Evolutionary conservation across 352 stramenopile species (phyloP).

Genomic region (Phytophthora hybrid): DNA sequence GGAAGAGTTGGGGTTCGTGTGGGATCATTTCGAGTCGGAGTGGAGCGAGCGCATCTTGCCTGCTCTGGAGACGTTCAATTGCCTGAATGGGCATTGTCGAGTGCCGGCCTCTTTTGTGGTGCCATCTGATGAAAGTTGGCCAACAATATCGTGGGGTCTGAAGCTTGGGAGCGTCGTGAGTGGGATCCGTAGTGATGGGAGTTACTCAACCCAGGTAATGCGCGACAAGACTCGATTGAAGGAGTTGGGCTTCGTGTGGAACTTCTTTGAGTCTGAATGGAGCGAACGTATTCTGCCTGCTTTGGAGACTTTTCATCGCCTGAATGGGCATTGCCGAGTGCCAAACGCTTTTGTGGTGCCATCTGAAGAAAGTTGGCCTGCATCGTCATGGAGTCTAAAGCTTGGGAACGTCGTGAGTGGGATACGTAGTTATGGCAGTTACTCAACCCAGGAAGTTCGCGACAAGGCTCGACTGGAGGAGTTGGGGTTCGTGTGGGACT

Average conservation of each 20-base stretch:
- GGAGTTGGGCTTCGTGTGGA: slow-evolving; percentile 58
- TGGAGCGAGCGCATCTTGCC: background rate
- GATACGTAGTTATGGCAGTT: too few relatives aligned
- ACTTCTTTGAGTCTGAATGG: slow-evolving; percentile 44
- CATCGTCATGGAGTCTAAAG: slow-evolving; percentile 29
- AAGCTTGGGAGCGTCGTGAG: background rate
- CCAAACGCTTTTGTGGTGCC: slow-evolving; percentile 50
- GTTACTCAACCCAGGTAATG: too few relatives aligned
- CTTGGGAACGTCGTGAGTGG: slow-evolving; percentile 22
- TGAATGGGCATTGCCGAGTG: slow-evolving; percentile 37
- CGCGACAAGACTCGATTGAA: background rate
- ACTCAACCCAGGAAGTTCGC: too few relatives aligned
- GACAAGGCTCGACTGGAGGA: background rate
- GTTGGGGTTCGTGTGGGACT: too few relatives aligned
- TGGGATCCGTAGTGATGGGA: too few relatives aligned
- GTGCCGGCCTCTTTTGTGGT: background rate
- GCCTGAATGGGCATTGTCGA: background rate
- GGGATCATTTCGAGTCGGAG: background rate
- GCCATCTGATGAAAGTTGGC: background rate
- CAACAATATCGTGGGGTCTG: background rate
- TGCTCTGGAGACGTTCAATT: background rate
- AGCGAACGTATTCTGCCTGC: slow-evolving; percentile 45
- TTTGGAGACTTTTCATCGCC: slow-evolving; percentile 38
- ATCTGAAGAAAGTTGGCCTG: slow-evolving; percentile 38
- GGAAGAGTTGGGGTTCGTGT: slow-evolving; percentile 14